Evolutionary conservation across 805 yeast species (phyloP), one percentile per base, ranked within the genome.

Genomic region (Deakozyma indianensis): DNA sequence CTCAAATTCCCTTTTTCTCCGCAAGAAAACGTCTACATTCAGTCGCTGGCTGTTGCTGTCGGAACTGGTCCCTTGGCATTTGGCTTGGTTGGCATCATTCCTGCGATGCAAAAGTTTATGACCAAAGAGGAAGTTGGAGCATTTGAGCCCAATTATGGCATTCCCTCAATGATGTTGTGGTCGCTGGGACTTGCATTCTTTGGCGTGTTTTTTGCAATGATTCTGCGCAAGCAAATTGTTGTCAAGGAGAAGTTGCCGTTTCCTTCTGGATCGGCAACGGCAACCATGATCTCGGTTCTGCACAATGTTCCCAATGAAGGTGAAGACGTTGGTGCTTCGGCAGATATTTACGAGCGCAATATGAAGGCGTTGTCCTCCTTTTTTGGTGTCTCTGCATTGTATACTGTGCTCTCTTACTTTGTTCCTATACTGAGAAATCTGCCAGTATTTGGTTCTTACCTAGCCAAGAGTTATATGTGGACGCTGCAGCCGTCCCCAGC

Each of bases 41-140:
- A 86, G 59, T 84, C 95, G 60, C 77, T 90, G 24, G 86, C 97
- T 0, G 96, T 92, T 3, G 96, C 97, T 0, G 94, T 85, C 1
- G 98, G 98, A 1, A 92, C 98, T 0, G 97, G 97, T 0, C 98
- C 98, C 0, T 67, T 90, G 50, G 94, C 96, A 0, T 90, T 83
- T 62, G 97, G 97, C 0, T 75, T 90, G 51, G 94, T 90, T 20
- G 98, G 98, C 1, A 88, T 94, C 3, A 73, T 92, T 1, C 98
- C 98, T 0, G 97, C 98, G 1, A 80, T 90, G 45, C 97, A 90
- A 57, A 85, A 87, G 64, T 80, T 90, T 51, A 63, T 90, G 50
- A 78, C 85, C 1, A 64, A 69, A 0, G 86, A 79, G 29, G 98
- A 90, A 60, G 75, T 82, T 29, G 95, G 94, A 1, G 22, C 15